Conservation (phyloP, 257 asterid species). For the Solanum chmielewskii region DNA sequence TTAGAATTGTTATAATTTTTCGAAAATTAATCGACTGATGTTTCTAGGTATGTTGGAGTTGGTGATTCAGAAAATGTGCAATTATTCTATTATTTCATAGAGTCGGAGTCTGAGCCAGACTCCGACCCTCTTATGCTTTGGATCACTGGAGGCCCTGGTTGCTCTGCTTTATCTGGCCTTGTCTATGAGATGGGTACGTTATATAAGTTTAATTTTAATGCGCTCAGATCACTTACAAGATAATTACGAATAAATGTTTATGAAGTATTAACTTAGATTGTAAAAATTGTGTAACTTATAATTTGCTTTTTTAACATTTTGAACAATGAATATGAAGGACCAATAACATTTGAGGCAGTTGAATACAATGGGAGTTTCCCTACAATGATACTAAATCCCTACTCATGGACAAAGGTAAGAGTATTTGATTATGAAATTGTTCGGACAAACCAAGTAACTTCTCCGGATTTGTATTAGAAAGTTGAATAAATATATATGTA, state of each 20-base stretch:
- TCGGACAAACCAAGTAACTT: too few relatives aligned
- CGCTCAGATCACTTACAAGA: too few relatives aligned
- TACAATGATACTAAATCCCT: background rate
- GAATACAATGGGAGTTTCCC: constrained; percentile 10
- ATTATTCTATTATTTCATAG: constrained; percentile 15
- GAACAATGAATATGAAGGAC: too few relatives aligned
- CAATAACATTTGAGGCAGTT: background rate
- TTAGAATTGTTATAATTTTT: background rate
- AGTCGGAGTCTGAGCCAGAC: constrained; percentile 15
- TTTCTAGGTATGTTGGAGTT: constrained; percentile 18
- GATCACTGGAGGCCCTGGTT: constrained; percentile 27
- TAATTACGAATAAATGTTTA: too few relatives aligned
- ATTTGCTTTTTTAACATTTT: too few relatives aligned
- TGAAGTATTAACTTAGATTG: too few relatives aligned
- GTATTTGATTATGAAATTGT: background rate
- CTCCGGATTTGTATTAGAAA: too few relatives aligned
- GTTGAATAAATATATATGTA: too few relatives aligned
- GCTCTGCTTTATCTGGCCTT: constrained; percentile 13
- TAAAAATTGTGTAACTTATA: too few relatives aligned
- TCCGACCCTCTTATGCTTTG: constrained; percentile 16
- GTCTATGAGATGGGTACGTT: constrained; percentile 4
- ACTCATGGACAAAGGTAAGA: constrained; percentile 6
- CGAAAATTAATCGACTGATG: background rate
- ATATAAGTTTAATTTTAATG: too few relatives aligned
- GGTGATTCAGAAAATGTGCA: constrained; percentile 18